Evolutionary conservation across 2,329 filamentous ascomycete species (phyloP).

Genomic region (Paecilomyces formosus): DNA sequence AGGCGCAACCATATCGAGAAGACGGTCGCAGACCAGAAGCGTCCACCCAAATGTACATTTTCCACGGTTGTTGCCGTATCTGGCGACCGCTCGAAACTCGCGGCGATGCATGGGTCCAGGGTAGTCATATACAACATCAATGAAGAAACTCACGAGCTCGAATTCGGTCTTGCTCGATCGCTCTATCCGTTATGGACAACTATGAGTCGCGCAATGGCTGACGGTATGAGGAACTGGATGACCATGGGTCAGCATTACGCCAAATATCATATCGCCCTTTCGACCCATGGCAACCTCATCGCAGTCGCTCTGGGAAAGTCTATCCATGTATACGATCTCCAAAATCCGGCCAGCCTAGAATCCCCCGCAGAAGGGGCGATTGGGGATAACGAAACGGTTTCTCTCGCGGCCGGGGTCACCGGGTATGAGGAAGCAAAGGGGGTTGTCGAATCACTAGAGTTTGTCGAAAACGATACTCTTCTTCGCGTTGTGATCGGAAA

Average conservation of each 20-base stretch:
- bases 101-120: constrained; percentile 8
- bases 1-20: constrained; percentile 6
- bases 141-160: not conserved
- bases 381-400: constrained; percentile 4
- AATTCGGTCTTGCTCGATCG: constrained; percentile 7
- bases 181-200: constrained; percentile 14
- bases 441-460: constrained; percentile 12
- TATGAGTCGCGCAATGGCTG: constrained; percentile 8
- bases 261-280: constrained; percentile 11
- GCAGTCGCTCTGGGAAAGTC: constrained; percentile 12
- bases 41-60: constrained; percentile 6
- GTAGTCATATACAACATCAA: constrained; percentile 4
- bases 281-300: constrained; percentile 8
- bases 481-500: constrained; percentile 12
- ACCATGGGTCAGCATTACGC: constrained; percentile 8
- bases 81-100: constrained; percentile 6
- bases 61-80: constrained; percentile 6
- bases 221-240: constrained; percentile 2
- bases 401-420: not conserved
- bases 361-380: constrained; percentile 10
- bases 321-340: constrained; percentile 14
- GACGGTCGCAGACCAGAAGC: constrained; percentile 1
- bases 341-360: constrained; percentile 1
- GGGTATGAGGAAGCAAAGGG: constrained; percentile 13
- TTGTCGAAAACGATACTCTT: constrained; percentile 11